phyloP scores from a whole-genome alignment of 1,284 basidiomycete genomes.

The Neotropicomus parvogracilis region DNA sequence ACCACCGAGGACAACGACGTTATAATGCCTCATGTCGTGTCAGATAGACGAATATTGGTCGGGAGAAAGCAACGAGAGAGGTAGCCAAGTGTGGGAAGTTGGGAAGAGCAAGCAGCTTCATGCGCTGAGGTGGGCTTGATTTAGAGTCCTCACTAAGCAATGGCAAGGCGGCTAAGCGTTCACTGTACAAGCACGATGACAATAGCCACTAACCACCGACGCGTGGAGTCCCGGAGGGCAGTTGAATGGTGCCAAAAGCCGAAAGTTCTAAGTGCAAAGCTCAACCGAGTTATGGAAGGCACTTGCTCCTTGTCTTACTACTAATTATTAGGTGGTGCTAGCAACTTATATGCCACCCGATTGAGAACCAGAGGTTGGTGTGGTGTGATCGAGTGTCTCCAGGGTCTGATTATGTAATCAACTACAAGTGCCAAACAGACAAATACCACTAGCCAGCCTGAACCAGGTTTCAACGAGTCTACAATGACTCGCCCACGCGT shows the following conservation, averaged over 20 bases:
- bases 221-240: neutral
- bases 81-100: constrained; percentile 26
- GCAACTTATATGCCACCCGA: neutral
- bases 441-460: neutral
- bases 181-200: constrained; percentile 1
- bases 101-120: constrained; percentile 16
- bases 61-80: constrained; percentile 15
- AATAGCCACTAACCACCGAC: constrained; percentile 1
- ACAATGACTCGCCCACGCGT: constrained; percentile 53
- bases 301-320: neutral
- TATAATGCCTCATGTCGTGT: constrained; percentile 58
- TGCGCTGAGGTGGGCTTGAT: constrained; percentile 16
- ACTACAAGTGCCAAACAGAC: neutral
- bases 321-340: neutral
- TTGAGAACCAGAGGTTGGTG: neutral
- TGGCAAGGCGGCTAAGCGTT: constrained; percentile 1
- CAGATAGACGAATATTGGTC: constrained; percentile 3
- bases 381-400: too few species aligned
- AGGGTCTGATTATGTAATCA: constrained; percentile 15
- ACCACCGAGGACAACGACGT: constrained; percentile 78
- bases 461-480: neutral
- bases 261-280: neutral
- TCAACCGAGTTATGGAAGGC: neutral
- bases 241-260: neutral
- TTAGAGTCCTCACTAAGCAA: constrained; percentile 8